Base-by-base conservation (phyloP, 352 stramenopile species). In the Globisporangium echinulatum region DNA sequence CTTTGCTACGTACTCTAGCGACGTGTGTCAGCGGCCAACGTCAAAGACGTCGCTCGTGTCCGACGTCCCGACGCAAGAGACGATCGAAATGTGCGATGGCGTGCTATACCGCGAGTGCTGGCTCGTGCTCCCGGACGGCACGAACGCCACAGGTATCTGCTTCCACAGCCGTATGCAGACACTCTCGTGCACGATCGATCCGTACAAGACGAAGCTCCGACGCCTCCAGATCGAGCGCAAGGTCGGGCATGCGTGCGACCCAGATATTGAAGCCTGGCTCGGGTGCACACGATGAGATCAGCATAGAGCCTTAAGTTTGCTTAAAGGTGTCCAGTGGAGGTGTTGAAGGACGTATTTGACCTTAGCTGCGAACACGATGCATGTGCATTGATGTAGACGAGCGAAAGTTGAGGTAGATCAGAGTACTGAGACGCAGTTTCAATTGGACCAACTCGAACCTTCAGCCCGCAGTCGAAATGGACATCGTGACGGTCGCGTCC, bases 131-230 rank as follows among this genome's bases (percentile, higher is more conserved):
- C 13, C 0, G 3, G 37, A 36, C 7, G 33, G 43, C 15, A 36
- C 2, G 36, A 62, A 13, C 11, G 9, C 15, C 9, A 58, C 51
- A 40, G 69, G 67, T 3, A 77, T 80, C 36, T 78, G 72, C 37
- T 76, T 65, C 25, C 72, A 71, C 42, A 69, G 61, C n/a, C 61
- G 60, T 0, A 66, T 81, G 51, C 67, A 80, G 25, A 64, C 71
- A 7, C 50, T 81, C 6, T 54, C 62, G 19, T 81, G 70, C 51
- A 67, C 70, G 43, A 52, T 59, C 3, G 69, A 75, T 33, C 54
- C 52, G 0, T 56, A 61, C 15, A 74, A 68, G 49, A 70, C 73
- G 9, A 40, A 47, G 19, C 61, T 75, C 36, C 67, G 72, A 5
- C 56, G 49, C 5, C 54, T 62, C 52, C 52, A 64, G 33, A 64